Base-by-base conservation (phyloP, 108 stramenopile species). In the Schizochytrium sp. region DNA sequence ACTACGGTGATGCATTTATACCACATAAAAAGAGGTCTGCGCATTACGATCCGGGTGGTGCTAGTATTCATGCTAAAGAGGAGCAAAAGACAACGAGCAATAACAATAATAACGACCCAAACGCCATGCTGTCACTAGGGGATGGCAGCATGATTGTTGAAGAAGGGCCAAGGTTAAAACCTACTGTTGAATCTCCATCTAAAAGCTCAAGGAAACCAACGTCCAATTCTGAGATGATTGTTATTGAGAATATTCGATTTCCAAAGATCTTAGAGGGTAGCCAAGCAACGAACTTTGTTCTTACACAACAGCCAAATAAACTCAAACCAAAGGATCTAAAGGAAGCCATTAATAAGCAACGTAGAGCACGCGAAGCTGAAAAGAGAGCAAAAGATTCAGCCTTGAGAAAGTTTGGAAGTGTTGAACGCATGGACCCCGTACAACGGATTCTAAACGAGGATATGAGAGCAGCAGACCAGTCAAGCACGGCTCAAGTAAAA, bases 291-390 rank as follows among this genome's bases (percentile, higher is more conserved):
- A 94, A 94, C 50, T 94, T 91, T 28, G 91, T 93, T 28, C 91
- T 94, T 46, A 94, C 93, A 3, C 93, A 94, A 61, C 55, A 87
- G 41, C 89, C 90, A 12, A 93, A 92, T 10, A 94, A 94, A 88
- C 61, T 93, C 2, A 93, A 93, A 55, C 93, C 93, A 13, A 92
- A 92, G 89, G 93, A 94, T 61, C 88, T 94, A 50, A 93, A 92
- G 92, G 57, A 88, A 38, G 93, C 93, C 59, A 94, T 93, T 61
- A 56, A 91, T 38, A 61, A 89, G 13, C 88, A 93, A 13, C 91
- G 93, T 3, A 87, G 88, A 57, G 60, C 28, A 38, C 59, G 89
- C 45, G 50, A 4, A 4, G 3, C 45, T 40, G 19, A 57, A 42
- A n/a, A 49, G 13, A 61, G 91, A 87, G 19, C 47, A 17, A 49